Evolutionary conservation across 768 basidiomycete genomes (phyloP), one percentile per base, ranked within the genome.

Genomic region (Suillus plorans): DNA sequence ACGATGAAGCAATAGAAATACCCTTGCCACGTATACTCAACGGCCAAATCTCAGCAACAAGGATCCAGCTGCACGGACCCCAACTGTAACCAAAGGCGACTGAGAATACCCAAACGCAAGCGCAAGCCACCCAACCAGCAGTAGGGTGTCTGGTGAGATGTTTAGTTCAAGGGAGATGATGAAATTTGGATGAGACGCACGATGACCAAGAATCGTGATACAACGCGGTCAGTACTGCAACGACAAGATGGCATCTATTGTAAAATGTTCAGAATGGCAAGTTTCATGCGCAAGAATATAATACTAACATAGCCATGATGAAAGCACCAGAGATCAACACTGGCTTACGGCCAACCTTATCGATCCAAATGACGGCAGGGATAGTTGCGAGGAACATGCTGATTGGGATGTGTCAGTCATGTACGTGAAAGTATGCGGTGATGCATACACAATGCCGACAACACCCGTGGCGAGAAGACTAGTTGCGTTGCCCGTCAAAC

Each of bases 341-440:
- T 8, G 91, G 91, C 74, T 87, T 90, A 42, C 91, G 85, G 25
- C 91, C 92, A 31, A 87, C 70, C 67, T 89, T 85, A 75, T 93
- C 91, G 39, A 94, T 84, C 80, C 87, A 92, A n/a, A 93, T 80
- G 22, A 92, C 90, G 3, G 91, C 90, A 4, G 91, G 91, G 65
- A 93, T 89, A 0, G 91, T 92, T 3, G 90, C 87, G 64, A 90
- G 74, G 75, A 87, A 91, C 86, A 89, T 89, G 55, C 87, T 88
- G 63, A 10, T 39, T 37, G 7, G 60, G 41, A 6, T 44, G 12
- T 25, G n/a, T 52, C n/a, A 47, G 6, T 37, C 52, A 41, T 31
- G 6, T 63, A 34, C 18, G 44, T 39, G 28, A 31, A 47, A 37
- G 44, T 37, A 41, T 39, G 49, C 16, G 14, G 22, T 13, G 37